Base-by-base conservation (phyloP, 1,284 basidiomycete genomes). In the Ceratobasidium sp. region DNA sequence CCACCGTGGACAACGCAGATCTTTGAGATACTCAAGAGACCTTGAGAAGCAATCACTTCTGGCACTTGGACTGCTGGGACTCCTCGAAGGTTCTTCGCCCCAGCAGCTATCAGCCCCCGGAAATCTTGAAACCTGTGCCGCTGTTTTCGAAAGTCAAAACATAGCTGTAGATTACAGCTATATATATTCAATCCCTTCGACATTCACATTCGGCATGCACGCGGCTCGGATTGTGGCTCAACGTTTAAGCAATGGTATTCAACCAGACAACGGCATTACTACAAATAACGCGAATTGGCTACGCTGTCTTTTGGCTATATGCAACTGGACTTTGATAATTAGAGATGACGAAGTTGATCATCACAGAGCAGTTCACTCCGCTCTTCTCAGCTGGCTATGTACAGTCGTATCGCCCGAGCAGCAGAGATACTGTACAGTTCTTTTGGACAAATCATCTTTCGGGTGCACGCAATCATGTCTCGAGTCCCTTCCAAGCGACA, bases 401-500 rank as follows among this genome's bases (percentile, higher is more conserved):
- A 48, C 7, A 2, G 20, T 12, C 12, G 15, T 15, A 4, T 26
- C 44, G 1, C 13, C 44, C 62, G n/a, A 65, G 9, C 62, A 65
- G 44, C 62, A 48, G 10, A 48, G 3, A 28, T 48, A 9, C 15
- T 59, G 44, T 12, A 28, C 15, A 48, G 42, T 20, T 17, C 17
- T 46, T 6, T 48, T 65, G 42, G 23, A 12, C 4, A 4, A 28
- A 5, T 23, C 62, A 9, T 65, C 44, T 17, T 12, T 28, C 1
- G 62, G 62, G n/a, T 65, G 62, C n/a, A 48, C 62, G 12, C 23
- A 23, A 26, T 46, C 42, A 28, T 65, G 62, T 33, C 28, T 65
- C 26, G 42, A 65, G 26, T 65, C 42, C 26, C n/a, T 65, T 48
- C 44, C 62, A 46, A 48, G 38, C 10, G 13, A 13, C 23, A 48